These are phyloP conservation scores for Rhizodiscina lignyota DNA, from an alignment of 495 filamentous ascomycete genomes.

Conservation along the genomic window DNA sequence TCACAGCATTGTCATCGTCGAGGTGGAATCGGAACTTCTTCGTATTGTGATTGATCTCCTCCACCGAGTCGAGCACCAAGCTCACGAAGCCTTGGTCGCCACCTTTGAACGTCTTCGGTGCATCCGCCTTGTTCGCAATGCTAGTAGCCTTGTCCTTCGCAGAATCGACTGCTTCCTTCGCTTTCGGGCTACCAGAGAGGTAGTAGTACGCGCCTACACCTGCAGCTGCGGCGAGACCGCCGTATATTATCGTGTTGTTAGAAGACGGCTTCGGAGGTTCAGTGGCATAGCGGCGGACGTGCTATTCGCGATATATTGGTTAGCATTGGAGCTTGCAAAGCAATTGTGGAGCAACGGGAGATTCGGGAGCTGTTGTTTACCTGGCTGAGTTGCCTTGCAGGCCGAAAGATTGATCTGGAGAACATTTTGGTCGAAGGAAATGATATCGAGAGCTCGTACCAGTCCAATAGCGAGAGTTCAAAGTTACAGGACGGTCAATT, in stretches of 20 bases:
- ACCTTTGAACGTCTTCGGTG: conserved; percentile 41
- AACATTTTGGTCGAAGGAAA: no score
- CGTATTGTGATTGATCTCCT: conserved; percentile 71
- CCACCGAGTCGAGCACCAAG: conserved; percentile 62
- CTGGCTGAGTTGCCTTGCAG: no score
- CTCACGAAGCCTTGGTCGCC: conserved; percentile 74
- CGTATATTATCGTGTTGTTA: conserved; percentile 12
- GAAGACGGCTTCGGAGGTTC: conserved; percentile 15
- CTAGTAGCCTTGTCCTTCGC: conserved; percentile 9
- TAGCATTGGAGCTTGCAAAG: no score
- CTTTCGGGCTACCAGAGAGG: conserved; percentile 5
- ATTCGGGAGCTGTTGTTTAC: no score
- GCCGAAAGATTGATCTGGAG: no score
- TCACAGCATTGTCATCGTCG: conserved; percentile 67
- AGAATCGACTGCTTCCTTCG: conserved; percentile 3
- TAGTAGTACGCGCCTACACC: conserved; percentile 16
- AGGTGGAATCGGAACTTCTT: conserved; percentile 74
- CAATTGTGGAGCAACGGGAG: no score
- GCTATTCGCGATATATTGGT: no score
- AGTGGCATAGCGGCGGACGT: conserved; percentile 24
- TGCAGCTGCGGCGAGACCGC: conserved; percentile 9
- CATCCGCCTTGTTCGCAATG: conserved; percentile 11
- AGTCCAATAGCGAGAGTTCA: no score
- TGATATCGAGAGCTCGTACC: no score
- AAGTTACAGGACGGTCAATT: no score